These are phyloP conservation scores for Trichocomaceae sp. DNA, from an alignment of 2,329 filamentous ascomycete genomes.

Conservation along the genomic window DNA sequence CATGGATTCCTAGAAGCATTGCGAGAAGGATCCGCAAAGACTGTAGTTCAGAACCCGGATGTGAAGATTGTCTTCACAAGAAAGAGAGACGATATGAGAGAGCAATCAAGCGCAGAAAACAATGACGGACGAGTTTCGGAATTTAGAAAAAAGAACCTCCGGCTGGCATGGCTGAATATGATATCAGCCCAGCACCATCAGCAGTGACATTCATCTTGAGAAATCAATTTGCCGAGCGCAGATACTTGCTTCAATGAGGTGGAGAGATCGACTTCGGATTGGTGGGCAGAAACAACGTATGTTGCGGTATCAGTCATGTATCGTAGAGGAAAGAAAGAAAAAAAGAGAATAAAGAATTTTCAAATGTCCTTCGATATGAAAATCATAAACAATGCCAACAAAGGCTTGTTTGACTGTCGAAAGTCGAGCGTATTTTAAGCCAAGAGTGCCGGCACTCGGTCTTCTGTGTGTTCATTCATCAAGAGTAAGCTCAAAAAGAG, in stretches of 20 bases:
- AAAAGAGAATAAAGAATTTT: not conserved
- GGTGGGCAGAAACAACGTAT: not conserved
- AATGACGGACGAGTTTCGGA: not conserved
- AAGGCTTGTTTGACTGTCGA: slow-evolving; percentile 20
- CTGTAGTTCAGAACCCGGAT: too few species aligned
- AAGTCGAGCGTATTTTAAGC: slow-evolving; percentile 43
- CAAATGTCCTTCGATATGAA: slow-evolving; percentile 28
- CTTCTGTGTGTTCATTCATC: slow-evolving; percentile 6
- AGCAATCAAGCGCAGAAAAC: not conserved
- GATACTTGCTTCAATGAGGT: not conserved
- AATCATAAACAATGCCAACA: slow-evolving; percentile 41
- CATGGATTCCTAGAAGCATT: too few species aligned
- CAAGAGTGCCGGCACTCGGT: slow-evolving; percentile 38
- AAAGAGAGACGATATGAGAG: too few species aligned
- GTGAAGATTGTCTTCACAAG: too few species aligned
- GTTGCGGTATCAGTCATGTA: slow-evolving; percentile 2
- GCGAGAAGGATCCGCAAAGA: too few species aligned
- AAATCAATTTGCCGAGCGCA: not conserved
- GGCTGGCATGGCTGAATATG: not conserved
- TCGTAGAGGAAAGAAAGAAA: not conserved
- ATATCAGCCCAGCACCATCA: not conserved
- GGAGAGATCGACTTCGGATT: not conserved
- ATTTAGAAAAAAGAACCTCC: not conserved
- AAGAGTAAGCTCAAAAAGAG: slow-evolving; percentile 1
- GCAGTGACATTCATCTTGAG: not conserved